Base-by-base conservation (phyloP, 1,284 basidiomycete genomes). In the Microbotryum violaceum region DNA sequence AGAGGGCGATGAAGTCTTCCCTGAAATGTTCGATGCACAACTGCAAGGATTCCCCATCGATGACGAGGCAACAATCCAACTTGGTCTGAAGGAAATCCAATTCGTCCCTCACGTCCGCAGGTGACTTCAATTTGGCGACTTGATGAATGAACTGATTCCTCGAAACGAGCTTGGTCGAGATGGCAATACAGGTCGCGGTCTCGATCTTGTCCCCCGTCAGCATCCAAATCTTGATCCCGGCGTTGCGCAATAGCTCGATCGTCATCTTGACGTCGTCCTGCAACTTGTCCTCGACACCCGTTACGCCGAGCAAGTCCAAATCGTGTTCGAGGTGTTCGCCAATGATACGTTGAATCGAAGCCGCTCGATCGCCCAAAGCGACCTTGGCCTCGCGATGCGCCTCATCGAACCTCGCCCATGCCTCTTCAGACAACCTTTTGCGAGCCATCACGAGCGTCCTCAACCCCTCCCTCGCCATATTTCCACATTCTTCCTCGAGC, bases 211-310 rank as follows among this genome's bases (percentile, higher is more conserved):
- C 96, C 0, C 96, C 96, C 0, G 96, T 99, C 71, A 98, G 79
- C 96, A 99, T 98, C 96, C 96, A 99, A 60, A 99, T 97, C 80
- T 91, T 97, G 77, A 99, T 86, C 2, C 94, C 94, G 0, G 94
- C 96, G 74, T 98, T 98, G 65, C 93, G 80, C 67, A 99, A 76
- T 54, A 97, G 74, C 77, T 98, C 96, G 64, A 98, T 77, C 0
- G 96, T 97, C 48, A 86, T 83, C 75, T 89, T 93, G 70, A 98
- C 94, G 47, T 94, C 93, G 62, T 97, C 94, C 72, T 99, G 96
- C 60, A 99, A 78, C 76, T 97, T 97, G 75, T 99, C 96, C 75
- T 99, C 96, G 2, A 99, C 96, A 31, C 94, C 96, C 0, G 96
- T 99, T 65, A 98, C 76, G 2, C 94, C 94, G 6, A 97, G 78